Base-by-base conservation (phyloP, 108 stramenopile species). In the Pseudonitzschia delicatissima region DNA sequence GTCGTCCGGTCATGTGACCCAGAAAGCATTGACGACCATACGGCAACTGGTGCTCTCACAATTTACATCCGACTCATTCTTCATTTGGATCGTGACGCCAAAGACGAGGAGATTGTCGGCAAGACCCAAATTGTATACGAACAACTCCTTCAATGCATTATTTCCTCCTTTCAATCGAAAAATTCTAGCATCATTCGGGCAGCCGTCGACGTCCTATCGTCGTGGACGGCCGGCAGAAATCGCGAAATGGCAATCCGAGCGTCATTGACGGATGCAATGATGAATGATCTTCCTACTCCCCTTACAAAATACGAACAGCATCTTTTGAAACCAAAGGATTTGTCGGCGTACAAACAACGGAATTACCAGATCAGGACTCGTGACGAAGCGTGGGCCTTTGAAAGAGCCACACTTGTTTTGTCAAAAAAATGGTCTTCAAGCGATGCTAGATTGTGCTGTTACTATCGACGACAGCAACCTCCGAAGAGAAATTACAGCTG, bases 201-300 rank as follows among this genome's bases (percentile, higher is more conserved):
- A 21, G 83, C 84, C 8, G 64, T 89, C n/a, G 89, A 94, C 69
- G 71, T 91, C 12, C 34, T 94, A 17, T 69, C 86, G 4, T 71
- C 85, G 23, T 91, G 87, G 90, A 86, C 81, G n/a, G 79, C 86
- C 25, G 77, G 81, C 11, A 83, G 26, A 29, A 72, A 93, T 76
- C 77, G 81, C 18, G 76, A 87, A 5, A 55, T 71, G 0, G 64
- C 85, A 25, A 79, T 86, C 59, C 77, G 82, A 3, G 72, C 85
- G 6, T 82, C 86, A 0, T 68, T 83, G 27, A 67, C 71, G 40
- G 67, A 72, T 23, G 60, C 20, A 29, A 68, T 77, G 29, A 44
- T 55, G 27, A 37, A 17, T 74, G 68, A 51, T 63, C 25, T 81
- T 51, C 72, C 63, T 44, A 37, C 68, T 68, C 64, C 49, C 26